Evolutionary conservation across 2,329 filamentous ascomycete genomes (phyloP).

Genomic region (Elsinoe necatrix): DNA sequence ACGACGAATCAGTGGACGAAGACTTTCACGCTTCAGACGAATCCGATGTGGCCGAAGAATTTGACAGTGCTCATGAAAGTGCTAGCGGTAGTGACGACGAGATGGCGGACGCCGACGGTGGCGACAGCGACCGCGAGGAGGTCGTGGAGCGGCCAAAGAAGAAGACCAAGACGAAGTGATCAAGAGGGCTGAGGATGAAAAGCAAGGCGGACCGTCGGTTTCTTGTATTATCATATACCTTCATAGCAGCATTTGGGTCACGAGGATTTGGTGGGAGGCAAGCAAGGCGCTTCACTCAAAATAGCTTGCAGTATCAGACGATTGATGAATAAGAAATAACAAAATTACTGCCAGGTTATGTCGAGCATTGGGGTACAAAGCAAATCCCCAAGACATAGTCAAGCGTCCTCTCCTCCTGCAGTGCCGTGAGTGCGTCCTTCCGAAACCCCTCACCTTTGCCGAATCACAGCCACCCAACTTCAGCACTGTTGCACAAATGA

Average conservation of each 20-base stretch:
- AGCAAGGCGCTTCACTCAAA: background rate
- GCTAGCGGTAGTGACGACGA: conserved; percentile 59
- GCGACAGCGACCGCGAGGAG: conserved; percentile 37
- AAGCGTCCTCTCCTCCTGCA: background rate
- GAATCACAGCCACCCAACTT: background rate
- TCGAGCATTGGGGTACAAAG: background rate
- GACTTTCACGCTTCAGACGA: conserved; percentile 91
- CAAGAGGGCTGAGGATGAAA: background rate
- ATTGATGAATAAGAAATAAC: background rate
- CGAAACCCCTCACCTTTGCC: background rate
- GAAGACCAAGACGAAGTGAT: conserved; percentile 47
- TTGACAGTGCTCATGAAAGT: conserved; percentile 83
- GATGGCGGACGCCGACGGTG: conserved; percentile 53
- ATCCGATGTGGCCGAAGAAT: conserved; percentile 94
- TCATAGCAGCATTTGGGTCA: background rate
- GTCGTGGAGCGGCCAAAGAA: conserved; percentile 55
- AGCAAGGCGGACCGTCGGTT: background rate
- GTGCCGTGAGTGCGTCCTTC: background rate
- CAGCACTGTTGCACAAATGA: background rate
- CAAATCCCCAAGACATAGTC: background rate
- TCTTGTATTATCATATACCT: conserved; percentile 11
- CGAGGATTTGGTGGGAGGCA: background rate
- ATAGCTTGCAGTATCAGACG: background rate
- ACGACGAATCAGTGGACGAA: conserved; percentile 90
- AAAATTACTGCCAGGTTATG: no score